Evolutionary conservation across 495 filamentous ascomycete species (phyloP), one percentile per base, ranked within the genome.

Genomic region (Corynascus novoguineensis): DNA sequence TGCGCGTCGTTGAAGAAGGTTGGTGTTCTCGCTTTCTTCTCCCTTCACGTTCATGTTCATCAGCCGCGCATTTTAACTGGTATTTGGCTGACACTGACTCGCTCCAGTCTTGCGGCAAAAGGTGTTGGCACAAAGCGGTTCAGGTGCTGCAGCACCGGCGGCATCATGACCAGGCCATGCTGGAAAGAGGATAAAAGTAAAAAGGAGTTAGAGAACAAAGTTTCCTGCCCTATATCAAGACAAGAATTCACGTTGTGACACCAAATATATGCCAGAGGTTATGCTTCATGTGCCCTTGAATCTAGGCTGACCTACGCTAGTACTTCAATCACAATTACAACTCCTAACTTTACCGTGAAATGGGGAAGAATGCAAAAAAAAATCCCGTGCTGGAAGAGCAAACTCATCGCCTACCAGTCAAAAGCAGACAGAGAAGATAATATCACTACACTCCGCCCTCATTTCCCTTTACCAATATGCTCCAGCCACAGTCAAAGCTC

Each of bases 1-100:
- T 96, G 63, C 80, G 87, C 27, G 72, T 95, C 40, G 86, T 96
- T 27, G 93, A 97, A 70, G 92, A 97, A 72, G 86, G 91, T 89
- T 72, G 67, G 82, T 37, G 29, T 8, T 21, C 15, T 38, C 9
- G 38, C 17, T 34, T 35, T 40, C 4, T 47, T 2, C 31, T 55
- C 14, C 21, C 22, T 49, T 14, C 9, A 5, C 32, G 4, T 15
- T 35, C 38, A n/a, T n/a, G n/a, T n/a, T 22, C 14, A 41, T 41
- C 10, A 1, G 14, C 15, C 5, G 7, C 11, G 37, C 37, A 40
- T 17, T 17, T n/a, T 17, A 40, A 37, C 34, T 28, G 21, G n/a
- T 17, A 1, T 19, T 5, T 5, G 41, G 14, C 54, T 57, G 29
- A 53, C 34, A 21, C 1, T 6, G 25, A 45, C 53, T 52, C 9